phyloP scores from a whole-genome alignment of 805 yeast species.

The Starmera amethionina region DNA sequence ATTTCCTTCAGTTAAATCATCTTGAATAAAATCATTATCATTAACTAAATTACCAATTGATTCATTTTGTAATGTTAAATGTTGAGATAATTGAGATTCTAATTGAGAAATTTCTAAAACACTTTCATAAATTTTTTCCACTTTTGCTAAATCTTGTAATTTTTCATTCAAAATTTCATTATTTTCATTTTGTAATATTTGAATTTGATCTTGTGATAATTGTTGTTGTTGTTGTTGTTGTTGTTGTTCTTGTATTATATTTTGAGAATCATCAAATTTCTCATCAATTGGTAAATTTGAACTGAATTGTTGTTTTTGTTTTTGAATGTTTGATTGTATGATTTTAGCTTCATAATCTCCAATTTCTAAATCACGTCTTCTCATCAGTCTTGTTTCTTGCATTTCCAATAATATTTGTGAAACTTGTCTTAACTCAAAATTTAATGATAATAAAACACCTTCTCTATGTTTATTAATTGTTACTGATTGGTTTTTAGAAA shows the following conservation, averaged over 20 bases:
- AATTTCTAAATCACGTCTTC: slow-evolving; percentile 13
- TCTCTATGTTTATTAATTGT: slow-evolving; percentile 12
- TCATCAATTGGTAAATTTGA: slow-evolving; percentile 3
- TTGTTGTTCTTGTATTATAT: slow-evolving; percentile 1
- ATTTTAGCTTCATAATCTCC: slow-evolving; percentile 8
- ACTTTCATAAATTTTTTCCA: slow-evolving; percentile 48
- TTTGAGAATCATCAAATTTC: background rate
- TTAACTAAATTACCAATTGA: slow-evolving; percentile 53
- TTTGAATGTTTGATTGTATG: slow-evolving; percentile 12
- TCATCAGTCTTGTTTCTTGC: slow-evolving; percentile 17
- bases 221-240: slow-evolving; percentile 18
- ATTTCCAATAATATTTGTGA: slow-evolving; percentile 14
- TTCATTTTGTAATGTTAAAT: slow-evolving; percentile 63
- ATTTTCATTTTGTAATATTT: slow-evolving; percentile 50
- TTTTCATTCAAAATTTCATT: slow-evolving; percentile 43
- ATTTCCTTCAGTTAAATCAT: slow-evolving; percentile 65
- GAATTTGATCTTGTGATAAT: slow-evolving; percentile 41
- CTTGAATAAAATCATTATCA: slow-evolving; percentile 55
- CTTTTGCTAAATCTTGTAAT: slow-evolving; percentile 49
- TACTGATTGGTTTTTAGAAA: slow-evolving; percentile 7
- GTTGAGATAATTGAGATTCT: slow-evolving; percentile 66
- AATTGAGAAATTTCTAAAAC: slow-evolving; percentile 66
- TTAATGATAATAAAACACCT: slow-evolving; percentile 13
- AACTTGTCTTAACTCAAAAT: slow-evolving; percentile 13
- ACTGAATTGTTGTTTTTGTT: slow-evolving; percentile 12